Base-by-base conservation (phyloP, 2,329 filamentous ascomycete species). In the Colletotrichum endophyticum region DNA sequence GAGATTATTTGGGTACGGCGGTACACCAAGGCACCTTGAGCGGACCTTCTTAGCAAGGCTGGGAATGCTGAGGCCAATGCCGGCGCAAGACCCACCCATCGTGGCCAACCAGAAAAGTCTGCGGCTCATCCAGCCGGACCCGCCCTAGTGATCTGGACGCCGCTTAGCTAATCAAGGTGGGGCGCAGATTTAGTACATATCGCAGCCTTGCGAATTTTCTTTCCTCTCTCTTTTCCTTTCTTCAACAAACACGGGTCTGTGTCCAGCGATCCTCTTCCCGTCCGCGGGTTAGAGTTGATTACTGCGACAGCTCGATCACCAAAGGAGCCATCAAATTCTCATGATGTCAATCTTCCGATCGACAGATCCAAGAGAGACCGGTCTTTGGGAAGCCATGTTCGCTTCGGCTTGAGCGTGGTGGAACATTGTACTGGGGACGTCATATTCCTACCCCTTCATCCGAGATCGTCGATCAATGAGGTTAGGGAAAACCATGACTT, bases 341-440 rank as follows among this genome's bases (percentile, higher is more conserved):
- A 93, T 95, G 94, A 92, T 96, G 94, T 94, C 91, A 93, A 94
- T 95, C 87, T 89, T 96, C 94, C 94, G 92, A 95, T 96, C 94
- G 95, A 98, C 96, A 97, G 95, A 93, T 97, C 94, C 95, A 86
- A 98, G 94, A 98, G 86, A 83, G 91, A 97, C 88, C 86, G 87
- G 89, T 72, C 85, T 87, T 88, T 86, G 86, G 86, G 88, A 87
- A 89, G 90, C 91, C 91, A 90, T 91, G 92, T 89, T 95, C 93
- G 93, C 91, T 86, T 84, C 87, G 90, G 89, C 88, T 70, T 93
- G 93, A 95, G 91, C 91, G 92, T 91, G 89, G 91, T 88, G 87
- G 87, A 88, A 77, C 87, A 84, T 87, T 79, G 79, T 84, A 86
- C 87, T 86, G 88, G 88, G 89, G 93, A 90, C 91, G 91, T 92